Evolutionary conservation across 306 rosid species (phyloP).

Genomic region (Lotus japonicus): DNA sequence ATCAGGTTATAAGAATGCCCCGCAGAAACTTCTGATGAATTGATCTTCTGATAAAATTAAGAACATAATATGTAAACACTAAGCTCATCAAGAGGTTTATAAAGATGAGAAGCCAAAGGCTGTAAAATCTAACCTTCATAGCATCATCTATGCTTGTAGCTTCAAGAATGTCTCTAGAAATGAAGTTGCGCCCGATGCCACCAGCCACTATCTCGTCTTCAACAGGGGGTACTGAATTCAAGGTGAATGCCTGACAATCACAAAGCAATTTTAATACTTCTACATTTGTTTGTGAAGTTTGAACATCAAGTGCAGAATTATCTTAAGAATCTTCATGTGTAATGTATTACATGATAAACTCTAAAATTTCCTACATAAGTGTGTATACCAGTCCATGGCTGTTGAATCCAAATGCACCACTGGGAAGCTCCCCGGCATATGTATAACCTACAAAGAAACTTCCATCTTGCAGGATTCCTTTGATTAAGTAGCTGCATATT

Average conservation of each 20-base stretch:
- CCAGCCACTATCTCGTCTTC: constrained; percentile 62
- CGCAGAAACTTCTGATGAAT: constrained; percentile 46
- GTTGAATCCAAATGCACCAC: constrained; percentile 45
- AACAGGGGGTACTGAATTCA: constrained; percentile 64
- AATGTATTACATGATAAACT: neutral
- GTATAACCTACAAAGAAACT: constrained; percentile 62
- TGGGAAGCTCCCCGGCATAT: constrained; percentile 51
- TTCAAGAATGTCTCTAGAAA: constrained; percentile 77
- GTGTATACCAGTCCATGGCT: constrained; percentile 52
- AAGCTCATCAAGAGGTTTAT: neutral
- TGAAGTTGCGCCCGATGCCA: constrained; percentile 71
- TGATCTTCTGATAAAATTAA: constrained; percentile 44
- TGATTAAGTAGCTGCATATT: constrained; percentile 59
- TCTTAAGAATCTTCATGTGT: neutral
- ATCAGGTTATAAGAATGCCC: constrained; percentile 44
- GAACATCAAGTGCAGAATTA: neutral
- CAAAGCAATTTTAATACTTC: neutral
- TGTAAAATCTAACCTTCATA: constrained; percentile 33
- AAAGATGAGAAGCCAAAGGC: constrained; percentile 11
- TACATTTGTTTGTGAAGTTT: neutral
- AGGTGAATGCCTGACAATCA: constrained; percentile 58
- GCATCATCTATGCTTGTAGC: constrained; percentile 69
- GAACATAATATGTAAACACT: neutral
- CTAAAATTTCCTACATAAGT: neutral
- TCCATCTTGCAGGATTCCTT: constrained; percentile 52